These are phyloP conservation scores for Pelagophyceae sp. DNA, from an alignment of 352 stramenopile species.

Conservation along the genomic window DNA sequence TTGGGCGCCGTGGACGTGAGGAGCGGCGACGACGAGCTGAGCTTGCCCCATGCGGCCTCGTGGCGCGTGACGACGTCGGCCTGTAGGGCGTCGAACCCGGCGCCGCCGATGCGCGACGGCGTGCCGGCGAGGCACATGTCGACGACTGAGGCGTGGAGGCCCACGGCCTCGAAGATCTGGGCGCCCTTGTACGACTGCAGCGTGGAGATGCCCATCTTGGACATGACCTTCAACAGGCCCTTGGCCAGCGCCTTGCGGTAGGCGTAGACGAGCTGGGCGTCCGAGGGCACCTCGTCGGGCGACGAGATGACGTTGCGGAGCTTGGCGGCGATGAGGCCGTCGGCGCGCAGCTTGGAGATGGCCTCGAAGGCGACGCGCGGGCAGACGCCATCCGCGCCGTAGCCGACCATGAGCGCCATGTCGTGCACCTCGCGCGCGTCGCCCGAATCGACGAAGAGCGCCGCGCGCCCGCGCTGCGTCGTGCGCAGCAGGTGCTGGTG, in stretches of 20 bases:
- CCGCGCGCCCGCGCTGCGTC: conserved; percentile 73
- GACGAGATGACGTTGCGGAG: not conserved
- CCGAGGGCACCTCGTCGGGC: conserved; percentile 27
- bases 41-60: conserved; percentile 53
- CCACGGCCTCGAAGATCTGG: conserved; percentile 74
- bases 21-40: conserved; percentile 17
- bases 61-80: conserved; percentile 83
- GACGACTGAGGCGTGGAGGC: conserved; percentile 67
- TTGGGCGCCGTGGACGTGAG: conserved; percentile 60
- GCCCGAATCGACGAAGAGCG: conserved; percentile 82
- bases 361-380: conserved; percentile 88
- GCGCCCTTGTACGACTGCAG: conserved; percentile 76
- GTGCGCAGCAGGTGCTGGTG: conserved; percentile 88
- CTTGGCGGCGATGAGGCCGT: conserved; percentile 66
- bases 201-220: conserved; percentile 78
- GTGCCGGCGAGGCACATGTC: conserved; percentile 70
- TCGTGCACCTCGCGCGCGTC: conserved; percentile 92
- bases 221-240: conserved; percentile 76
- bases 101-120: conserved; percentile 68
- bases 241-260: conserved; percentile 70
- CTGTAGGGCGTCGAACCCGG: conserved; percentile 86
- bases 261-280: conserved; percentile 63
- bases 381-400: conserved; percentile 84
- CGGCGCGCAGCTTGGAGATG: conserved; percentile 84
- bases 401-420: conserved; percentile 81